A percentile compares a stretch with the other conserved stretches of the same genome.
Evolutionary conservation across 768 basidiomycete genomes (phyloP).

Genomic region (Dentipellis sp.): DNA sequence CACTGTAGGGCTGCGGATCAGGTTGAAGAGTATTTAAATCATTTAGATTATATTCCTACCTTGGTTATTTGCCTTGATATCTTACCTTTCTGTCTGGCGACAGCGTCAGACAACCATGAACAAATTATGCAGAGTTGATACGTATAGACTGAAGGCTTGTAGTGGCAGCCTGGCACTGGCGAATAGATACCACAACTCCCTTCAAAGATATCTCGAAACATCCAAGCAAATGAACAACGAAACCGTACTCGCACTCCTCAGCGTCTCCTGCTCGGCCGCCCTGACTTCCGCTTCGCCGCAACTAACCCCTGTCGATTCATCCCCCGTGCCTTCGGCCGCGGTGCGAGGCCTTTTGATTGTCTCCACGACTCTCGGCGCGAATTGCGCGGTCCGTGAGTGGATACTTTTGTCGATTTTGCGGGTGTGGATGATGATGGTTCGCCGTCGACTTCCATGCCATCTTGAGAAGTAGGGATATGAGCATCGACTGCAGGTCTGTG

Average conservation of each 20-base stretch:
- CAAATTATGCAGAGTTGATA: no score
- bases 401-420: conserved; percentile 32
- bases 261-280: conserved; percentile 62
- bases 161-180: conserved; percentile 24
- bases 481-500: background rate
- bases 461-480: conserved; percentile 17
- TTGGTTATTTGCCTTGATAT: no score
- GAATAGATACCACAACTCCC: conserved; percentile 17
- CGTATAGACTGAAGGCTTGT: no score
- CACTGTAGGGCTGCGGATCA: no score
- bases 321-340: conserved; percentile 38
- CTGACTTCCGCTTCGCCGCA: conserved; percentile 56
- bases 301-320: conserved; percentile 62
- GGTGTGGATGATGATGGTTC: conserved; percentile 17
- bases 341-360: conserved; percentile 61
- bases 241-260: conserved; percentile 22
- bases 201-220: no score
- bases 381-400: conserved; percentile 74
- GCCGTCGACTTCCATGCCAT: conserved; percentile 48
- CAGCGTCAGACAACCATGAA: no score
- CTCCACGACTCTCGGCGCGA: conserved; percentile 81
- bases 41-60: no score
- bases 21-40: no score
- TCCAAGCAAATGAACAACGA: no score
- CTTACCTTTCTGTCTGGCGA: no score